These are phyloP conservation scores for Pelargonium australe DNA, from an alignment of 441 rosid genomes.

Conservation along the genomic window DNA sequence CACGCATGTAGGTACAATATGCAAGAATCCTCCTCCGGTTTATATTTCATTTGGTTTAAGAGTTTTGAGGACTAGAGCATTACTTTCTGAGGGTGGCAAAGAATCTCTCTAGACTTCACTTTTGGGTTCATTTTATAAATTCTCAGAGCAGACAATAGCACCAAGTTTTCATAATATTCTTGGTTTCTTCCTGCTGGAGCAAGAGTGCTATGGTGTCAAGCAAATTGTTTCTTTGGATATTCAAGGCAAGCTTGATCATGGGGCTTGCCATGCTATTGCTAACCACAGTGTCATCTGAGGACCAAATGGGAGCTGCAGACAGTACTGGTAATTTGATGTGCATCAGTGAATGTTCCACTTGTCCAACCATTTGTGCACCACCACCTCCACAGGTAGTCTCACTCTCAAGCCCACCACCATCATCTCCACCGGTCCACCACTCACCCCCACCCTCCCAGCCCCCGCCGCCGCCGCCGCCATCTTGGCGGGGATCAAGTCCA, in stretches of 20 bases:
- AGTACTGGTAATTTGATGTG: slow-evolving; percentile 32
- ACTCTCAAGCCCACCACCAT: background rate
- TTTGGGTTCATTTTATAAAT: slow-evolving; percentile 11
- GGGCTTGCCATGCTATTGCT: slow-evolving; percentile 21
- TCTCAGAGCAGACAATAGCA: slow-evolving; percentile 12
- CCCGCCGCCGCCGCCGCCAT: background rate
- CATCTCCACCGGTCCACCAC: background rate
- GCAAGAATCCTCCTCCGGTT: too few species aligned
- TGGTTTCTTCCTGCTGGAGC: background rate
- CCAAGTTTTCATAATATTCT: slow-evolving; percentile 9
- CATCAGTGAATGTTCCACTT: slow-evolving; percentile 29
- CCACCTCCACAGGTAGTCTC: background rate
- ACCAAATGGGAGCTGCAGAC: slow-evolving; percentile 23
- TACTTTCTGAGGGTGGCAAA: slow-evolving; percentile 15
- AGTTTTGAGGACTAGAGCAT: slow-evolving; percentile 18
- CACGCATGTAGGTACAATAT: too few species aligned
- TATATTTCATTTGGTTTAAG: slow-evolving; percentile 10
- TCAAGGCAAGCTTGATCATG: slow-evolving; percentile 16
- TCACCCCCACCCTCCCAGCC: background rate
- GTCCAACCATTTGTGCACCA: slow-evolving; percentile 2
- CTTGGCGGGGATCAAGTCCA: background rate
- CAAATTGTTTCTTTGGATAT: slow-evolving; percentile 16
- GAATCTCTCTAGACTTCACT: background rate
- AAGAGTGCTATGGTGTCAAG: background rate
- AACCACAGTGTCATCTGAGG: slow-evolving; percentile 18